A percentile compares a stretch with the other conserved stretches of the same genome.
Evolutionary conservation across 1,284 basidiomycete genomes (phyloP).

Genomic region (Ceratobasidium theobromae): DNA sequence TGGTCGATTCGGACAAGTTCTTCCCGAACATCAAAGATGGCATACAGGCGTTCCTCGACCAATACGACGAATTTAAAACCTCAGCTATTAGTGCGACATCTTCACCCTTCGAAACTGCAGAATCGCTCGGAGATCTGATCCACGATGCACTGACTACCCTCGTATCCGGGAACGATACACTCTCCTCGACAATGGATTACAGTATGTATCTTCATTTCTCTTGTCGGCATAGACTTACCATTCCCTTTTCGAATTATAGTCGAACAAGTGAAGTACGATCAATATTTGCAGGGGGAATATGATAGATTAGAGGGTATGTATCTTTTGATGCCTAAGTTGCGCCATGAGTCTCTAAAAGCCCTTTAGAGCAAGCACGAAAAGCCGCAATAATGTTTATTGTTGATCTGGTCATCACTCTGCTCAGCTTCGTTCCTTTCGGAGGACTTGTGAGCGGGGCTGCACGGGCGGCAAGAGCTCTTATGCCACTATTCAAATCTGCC

Average conservation of each 20-base stretch:
- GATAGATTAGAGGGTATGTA: constrained; percentile 10
- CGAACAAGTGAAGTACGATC: constrained; percentile 24
- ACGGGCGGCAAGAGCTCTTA: constrained; percentile 6
- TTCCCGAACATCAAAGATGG: constrained; percentile 29
- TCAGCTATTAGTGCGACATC: constrained; percentile 2
- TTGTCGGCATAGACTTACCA: background rate
- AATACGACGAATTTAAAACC: constrained; percentile 23
- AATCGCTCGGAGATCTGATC: background rate
- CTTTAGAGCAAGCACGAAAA: constrained; percentile 15
- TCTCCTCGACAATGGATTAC: constrained; percentile 19
- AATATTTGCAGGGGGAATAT: constrained; percentile 9
- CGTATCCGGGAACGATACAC: constrained; percentile 19
- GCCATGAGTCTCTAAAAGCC: background rate
- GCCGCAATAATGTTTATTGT: constrained; percentile 20
- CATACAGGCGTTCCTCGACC: constrained; percentile 21
- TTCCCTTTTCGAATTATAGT: background rate
- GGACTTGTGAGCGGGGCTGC: constrained; percentile 5
- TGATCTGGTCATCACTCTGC: constrained; percentile 7
- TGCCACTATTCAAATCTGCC: constrained; percentile 8
- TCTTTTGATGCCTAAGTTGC: background rate
- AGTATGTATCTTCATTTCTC: background rate
- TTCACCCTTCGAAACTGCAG: background rate
- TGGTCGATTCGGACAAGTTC: constrained; percentile 23
- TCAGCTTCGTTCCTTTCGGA: constrained; percentile 22
- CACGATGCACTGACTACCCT: constrained; percentile 14